Evolutionary conservation across 2,329 filamentous ascomycete species (phyloP).

Genomic region (Aspergillus viridinutans): DNA sequence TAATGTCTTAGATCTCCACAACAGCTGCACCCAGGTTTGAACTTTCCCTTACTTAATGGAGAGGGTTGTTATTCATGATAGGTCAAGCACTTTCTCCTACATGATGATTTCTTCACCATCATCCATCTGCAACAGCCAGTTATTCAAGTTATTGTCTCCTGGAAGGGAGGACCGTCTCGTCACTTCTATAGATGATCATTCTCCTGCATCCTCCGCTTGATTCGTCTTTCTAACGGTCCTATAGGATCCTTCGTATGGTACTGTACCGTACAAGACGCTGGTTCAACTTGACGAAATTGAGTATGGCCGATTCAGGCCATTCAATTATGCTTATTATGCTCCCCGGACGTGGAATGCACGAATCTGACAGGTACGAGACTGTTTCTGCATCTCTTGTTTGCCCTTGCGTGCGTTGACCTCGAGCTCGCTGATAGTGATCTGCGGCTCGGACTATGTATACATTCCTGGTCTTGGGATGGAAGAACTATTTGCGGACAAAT

Average conservation of each 20-base stretch:
- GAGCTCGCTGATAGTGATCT: neutral
- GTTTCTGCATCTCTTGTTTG: too few relatives aligned
- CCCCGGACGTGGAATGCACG: neutral
- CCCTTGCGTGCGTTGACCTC: too few relatives aligned
- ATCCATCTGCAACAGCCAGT: neutral
- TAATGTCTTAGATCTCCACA: neutral
- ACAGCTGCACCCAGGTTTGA: neutral
- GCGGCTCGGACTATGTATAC: neutral
- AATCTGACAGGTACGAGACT: neutral
- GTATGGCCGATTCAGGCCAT: neutral
- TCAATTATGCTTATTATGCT: neutral
- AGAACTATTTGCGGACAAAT: too few relatives aligned
- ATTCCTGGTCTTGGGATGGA: neutral
- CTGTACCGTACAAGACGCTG: neutral
- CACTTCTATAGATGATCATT: neutral
- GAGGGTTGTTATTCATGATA: neutral
- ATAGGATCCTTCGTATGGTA: neutral
- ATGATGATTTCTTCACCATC: neutral
- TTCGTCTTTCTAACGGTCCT: neutral
- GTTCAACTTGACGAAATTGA: neutral
- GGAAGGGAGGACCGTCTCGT: neutral
- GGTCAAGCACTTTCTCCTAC: neutral
- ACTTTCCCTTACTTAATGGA: neutral
- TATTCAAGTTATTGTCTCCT: neutral
- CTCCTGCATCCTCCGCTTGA: neutral